Base-by-base conservation (phyloP, 169 alveolate genomes). In the Sarcocystis neurona region DNA sequence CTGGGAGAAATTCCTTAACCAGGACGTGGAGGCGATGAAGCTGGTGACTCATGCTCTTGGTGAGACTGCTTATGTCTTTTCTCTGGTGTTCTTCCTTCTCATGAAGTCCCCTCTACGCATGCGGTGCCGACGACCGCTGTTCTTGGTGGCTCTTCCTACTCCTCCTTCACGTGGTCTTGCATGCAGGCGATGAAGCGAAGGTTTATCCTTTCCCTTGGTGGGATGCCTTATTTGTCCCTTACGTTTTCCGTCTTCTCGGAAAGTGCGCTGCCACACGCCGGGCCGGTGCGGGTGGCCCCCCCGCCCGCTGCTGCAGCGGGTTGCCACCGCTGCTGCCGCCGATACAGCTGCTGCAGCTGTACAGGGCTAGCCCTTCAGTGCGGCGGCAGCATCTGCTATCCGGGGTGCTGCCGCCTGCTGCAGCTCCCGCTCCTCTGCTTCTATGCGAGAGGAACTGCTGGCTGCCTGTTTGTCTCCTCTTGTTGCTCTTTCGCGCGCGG, bases 1-100 rank as follows among this genome's bases (percentile, higher is more conserved):
- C 0, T 72, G 82, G 82, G 82, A 72, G 82, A 72, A 72, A 27
- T 72, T 72, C 41, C 23, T 72, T 2, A 72, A 72, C 20, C 82
- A 72, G n/a, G 82, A 72, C 18, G 82, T 72, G 37, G 53, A 43
- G 3, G 53, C 82, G 18, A 27, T 37, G 56, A n/a, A 39, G 56
- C 39, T 23, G n/a, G 27, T 72, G 12, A 72, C 82, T n/a, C 82
- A 56, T 8, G 10, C 41, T 30, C 56, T 72, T 1, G 82, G 82
- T 72, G 37, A 58, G 75, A n/a, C n/a, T 12, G 23, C 66, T 23
- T 53, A 12, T 23, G 23, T 53, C 66, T 53, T 23, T 53, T 23
- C 66, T 53, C 66, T 53, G 12, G 12, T 23, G 66, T 53, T 53
- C 30, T 53, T 53, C 23, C 66, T 23, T 53, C 30, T 15, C 12